Evolutionary conservation across 495 filamentous ascomycete species (phyloP), one percentile per base, ranked within the genome.

Genomic region (Achaetomiella virescens): DNA sequence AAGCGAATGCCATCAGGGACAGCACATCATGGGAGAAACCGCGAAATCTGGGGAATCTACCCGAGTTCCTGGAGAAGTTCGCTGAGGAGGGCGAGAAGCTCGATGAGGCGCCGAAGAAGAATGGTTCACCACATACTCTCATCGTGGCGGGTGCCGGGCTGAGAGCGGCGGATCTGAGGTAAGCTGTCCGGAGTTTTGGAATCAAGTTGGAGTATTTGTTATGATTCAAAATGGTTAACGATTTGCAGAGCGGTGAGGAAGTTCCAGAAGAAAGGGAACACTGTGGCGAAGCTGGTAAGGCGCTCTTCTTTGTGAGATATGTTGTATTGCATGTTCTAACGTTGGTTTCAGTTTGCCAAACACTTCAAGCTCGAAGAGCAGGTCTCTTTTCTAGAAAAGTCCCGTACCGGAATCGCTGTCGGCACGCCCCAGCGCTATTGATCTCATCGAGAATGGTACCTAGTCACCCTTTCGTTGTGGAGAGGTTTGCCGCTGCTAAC

Each of bases 331-430:
- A 38, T n/a, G 25, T 3, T 22, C 51, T 46, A 38, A 56, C 38
- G 24, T 9, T 15, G 62, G 36, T 56, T 37, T 20, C 31, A 78
- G 48, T 98, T 98, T 69, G 92, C 95, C 8, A 98, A 98, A 67
- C 93, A 98, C 59, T 96, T 98, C 74, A 98, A 98, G 72, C 60
- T 98, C 6, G 80, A 88, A 50, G 95, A 97, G 59, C 87, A 90
- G 17, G 83, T 91, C 52, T 79, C 87, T 46, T 87, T 86, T 69
- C 81, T 91, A 74, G 70, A 89, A 71, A 72, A 80, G 69, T 66
- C 58, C 54, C 85, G 87, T 47, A 86, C 89, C 8, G 86, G 87
- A 18, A 87, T 97, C 49, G 91, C 89, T 1, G 88, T 96, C 18
- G 93, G 93, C 6, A 98, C 93, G 2, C 92, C 93, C 2, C 76